Evolutionary conservation across 345 rosid species (phyloP), one percentile per base, ranked within the genome.

Genomic region (Stellera chamaejasme): DNA sequence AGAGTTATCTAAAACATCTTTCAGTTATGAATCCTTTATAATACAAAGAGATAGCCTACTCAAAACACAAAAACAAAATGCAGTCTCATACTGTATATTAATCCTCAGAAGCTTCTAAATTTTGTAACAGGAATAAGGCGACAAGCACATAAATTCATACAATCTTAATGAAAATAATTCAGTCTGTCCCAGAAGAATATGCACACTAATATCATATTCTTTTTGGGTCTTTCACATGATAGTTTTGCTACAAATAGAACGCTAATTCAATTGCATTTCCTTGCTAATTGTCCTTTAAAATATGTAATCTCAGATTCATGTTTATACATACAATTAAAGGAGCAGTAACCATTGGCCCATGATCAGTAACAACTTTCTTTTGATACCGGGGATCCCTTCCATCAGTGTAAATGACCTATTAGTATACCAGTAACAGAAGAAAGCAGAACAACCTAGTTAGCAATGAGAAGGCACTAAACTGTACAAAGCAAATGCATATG

Each of bases 321-420:
- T 66, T 66, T 42, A 69, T 26, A 41, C 96, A 58, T 85, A 86
- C 96, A 69, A 92, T 81, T 47, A 88, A 76, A 43, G 98, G 96
- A 72, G 83, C 63, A 43, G 75, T 75, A 60, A 79, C 73, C 78
- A 88, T 58, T 2, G 95, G 93, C 59, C 71, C 52, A 58, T 60
- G 49, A 71, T 84, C 89, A 15, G 96, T 79, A 79, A 74, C 56
- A 58, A 92, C 66, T 27, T 76, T 77, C 43, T 75, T 76, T 62
- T 79, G 93, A 68, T 75, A 72, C 73, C 71, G 85, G 0, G 76
- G 58, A 70, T 92, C 96, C 75, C 86, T 88, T 66, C 98, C 96
- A 27, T 69, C 95, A 50, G 91, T 92, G 46, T 68, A 81, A 63
- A 78, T 92, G 60, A 92, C 88, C 98, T 92, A 87, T 61, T 53